phyloP scores from a whole-genome alignment of 257 asterid species.

The Henckelia pumila region DNA sequence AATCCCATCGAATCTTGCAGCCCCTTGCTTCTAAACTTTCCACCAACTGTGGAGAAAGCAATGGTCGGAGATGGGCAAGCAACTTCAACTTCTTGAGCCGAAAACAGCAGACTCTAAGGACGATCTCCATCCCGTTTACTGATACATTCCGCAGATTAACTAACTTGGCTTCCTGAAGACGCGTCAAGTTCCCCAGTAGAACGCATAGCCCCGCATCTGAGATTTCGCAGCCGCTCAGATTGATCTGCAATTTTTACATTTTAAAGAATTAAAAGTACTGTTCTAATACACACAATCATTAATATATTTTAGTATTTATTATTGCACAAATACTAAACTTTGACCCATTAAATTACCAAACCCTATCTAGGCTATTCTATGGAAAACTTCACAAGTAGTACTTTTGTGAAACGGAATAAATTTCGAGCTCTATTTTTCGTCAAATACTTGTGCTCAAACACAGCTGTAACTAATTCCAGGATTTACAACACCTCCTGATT shows the following conservation, averaged over 20 bases:
- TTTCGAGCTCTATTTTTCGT: too few relatives aligned
- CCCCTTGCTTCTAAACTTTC: constrained; percentile 45
- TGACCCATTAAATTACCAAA: too few relatives aligned
- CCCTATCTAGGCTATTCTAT: too few relatives aligned
- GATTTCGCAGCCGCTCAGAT: constrained; percentile 48
- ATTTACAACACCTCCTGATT: background rate
- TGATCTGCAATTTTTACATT: constrained; percentile 39
- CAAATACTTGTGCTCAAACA: background rate
- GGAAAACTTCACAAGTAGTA: too few relatives aligned
- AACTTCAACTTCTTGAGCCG: constrained; percentile 67
- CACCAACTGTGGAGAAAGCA: constrained; percentile 47
- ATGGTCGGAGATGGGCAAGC: constrained; percentile 34
- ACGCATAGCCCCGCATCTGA: constrained; percentile 64
- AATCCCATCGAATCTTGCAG: constrained; percentile 80
- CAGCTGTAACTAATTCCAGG: background rate
- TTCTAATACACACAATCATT: too few relatives aligned
- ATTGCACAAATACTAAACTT: too few relatives aligned
- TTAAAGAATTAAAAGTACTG: too few relatives aligned
- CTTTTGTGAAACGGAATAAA: too few relatives aligned
- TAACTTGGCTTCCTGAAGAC: constrained; percentile 64
- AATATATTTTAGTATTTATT: too few relatives aligned
- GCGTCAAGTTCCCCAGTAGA: constrained; percentile 64
- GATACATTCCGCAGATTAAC: constrained; percentile 53
- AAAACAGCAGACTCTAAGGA: constrained; percentile 49
- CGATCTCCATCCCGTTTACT: constrained; percentile 52